These are phyloP conservation scores for Hyphodiscus hymeniophilus DNA, from an alignment of 495 filamentous ascomycete species.

Conservation along the genomic window DNA sequence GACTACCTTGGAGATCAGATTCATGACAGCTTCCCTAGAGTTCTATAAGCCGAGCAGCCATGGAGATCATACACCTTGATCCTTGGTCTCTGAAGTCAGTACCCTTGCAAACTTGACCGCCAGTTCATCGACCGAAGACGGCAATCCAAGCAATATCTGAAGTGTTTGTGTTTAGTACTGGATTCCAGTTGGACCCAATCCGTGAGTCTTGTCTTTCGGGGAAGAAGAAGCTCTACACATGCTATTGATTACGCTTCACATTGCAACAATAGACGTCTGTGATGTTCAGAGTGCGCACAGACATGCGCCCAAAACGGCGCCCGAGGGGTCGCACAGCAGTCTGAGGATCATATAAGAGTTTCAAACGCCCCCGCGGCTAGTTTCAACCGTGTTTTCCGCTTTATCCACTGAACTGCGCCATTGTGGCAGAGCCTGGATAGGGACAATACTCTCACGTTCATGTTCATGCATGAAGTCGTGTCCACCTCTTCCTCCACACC, in stretches of 20 bases:
- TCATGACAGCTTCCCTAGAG: constrained; percentile 21
- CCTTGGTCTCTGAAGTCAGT: constrained; percentile 12
- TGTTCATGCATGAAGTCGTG: constrained; percentile 28
- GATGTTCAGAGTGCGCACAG: constrained; percentile 22
- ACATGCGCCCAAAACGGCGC: constrained; percentile 21
- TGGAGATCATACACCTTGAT: constrained; percentile 23
- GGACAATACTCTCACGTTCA: constrained; percentile 19
- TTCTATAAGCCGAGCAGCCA: too few species aligned
- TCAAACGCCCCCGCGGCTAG: constrained; percentile 17
- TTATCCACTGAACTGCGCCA: not conserved
- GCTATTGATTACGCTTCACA: constrained; percentile 10
- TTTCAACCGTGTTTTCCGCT: constrained; percentile 3
- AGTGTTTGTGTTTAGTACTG: constrained; percentile 12
- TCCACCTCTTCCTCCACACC: constrained; percentile 22
- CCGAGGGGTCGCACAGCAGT: constrained; percentile 22
- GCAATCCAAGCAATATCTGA: constrained; percentile 17
- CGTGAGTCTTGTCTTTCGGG: constrained; percentile 8
- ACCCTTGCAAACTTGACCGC: constrained; percentile 23
- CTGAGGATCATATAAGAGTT: constrained; percentile 25
- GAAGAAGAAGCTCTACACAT: constrained; percentile 16
- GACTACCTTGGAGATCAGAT: constrained; percentile 21
- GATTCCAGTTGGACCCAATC: constrained; percentile 10
- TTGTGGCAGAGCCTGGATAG: constrained; percentile 8
- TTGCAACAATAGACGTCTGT: constrained; percentile 19
- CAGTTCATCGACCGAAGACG: constrained; percentile 17